Conservation (phyloP, 352 stramenopile species). For the Phytopythium ostracodes region DNA sequence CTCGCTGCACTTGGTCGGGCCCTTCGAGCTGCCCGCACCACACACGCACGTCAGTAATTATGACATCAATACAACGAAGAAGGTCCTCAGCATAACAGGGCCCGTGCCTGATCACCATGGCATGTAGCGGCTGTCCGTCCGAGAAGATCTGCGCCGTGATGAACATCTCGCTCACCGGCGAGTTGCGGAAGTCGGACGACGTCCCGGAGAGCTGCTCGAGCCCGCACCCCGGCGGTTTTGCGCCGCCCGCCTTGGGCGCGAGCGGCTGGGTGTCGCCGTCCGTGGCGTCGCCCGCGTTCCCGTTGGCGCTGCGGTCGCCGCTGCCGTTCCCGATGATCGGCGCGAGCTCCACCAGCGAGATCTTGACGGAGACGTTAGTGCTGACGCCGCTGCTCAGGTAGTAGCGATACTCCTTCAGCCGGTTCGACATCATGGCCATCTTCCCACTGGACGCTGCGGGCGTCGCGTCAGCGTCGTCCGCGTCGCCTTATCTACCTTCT, state of each 20-base stretch:
- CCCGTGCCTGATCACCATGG: slow-evolving; percentile 71
- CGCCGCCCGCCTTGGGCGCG: neutral
- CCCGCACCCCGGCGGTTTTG: slow-evolving; percentile 29
- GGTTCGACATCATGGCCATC: slow-evolving; percentile 37
- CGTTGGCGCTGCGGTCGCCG: slow-evolving; percentile 1
- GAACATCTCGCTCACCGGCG: slow-evolving; percentile 83
- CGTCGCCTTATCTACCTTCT: too few relatives aligned
- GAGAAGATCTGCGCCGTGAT: slow-evolving; percentile 87
- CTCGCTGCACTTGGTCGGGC: slow-evolving; percentile 81
- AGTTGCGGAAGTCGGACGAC: slow-evolving; percentile 78
- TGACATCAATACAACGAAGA: neutral
- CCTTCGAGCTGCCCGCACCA: slow-evolving; percentile 47
- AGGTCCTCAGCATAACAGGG: neutral
- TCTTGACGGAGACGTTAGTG: slow-evolving; percentile 74
- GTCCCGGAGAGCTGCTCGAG: slow-evolving; percentile 57
- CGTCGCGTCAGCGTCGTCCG: neutral
- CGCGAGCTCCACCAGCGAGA: slow-evolving; percentile 72
- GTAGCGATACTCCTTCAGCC: slow-evolving; percentile 88
- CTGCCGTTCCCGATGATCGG: slow-evolving; percentile 28
- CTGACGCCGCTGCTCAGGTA: slow-evolving; percentile 86
- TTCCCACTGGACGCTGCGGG: too few relatives aligned
- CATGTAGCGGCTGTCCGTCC: slow-evolving; percentile 74
- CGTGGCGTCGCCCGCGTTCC: neutral
- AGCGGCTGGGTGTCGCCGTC: neutral
- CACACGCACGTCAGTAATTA: slow-evolving; percentile 6